Evolutionary conservation across 495 filamentous ascomycete genomes (phyloP), one percentile per base, ranked within the genome.

Genomic region (Lophium mytilinum): DNA sequence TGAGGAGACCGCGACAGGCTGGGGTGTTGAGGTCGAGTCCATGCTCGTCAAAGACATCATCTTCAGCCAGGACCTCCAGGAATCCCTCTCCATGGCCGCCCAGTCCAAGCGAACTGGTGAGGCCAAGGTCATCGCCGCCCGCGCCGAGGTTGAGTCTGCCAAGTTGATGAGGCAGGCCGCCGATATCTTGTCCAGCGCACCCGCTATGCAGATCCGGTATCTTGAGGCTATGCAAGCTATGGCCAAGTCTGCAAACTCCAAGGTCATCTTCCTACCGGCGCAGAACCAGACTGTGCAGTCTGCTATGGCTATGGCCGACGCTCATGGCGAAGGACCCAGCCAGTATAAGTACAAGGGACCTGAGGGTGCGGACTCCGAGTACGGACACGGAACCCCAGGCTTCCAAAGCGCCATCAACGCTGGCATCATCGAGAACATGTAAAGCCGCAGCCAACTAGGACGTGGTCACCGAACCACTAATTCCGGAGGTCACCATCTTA

Each of bases 11-110:
- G 93, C 93, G 15, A 73, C 80, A 24, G 90, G 89, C 58, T 99
- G 93, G 93, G 93, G 93, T 72, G 90, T 95, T 18, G 81, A 88
- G 67, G 93, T 99, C 55, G 94, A 97, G 78, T 88, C 83, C 66
- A 99, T 99, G 94, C 82, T 99, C 55, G 89, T 99, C 80, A 99
- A 99, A 74, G 93, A 99, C 72, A 95, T 99, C 70, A 89, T 96
- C 70, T 99, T 99, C 84, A 87, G 82, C 78, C 81, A 85, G 67
- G 93, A 97, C 57, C 82, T 99, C 34, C 93, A 99, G 72, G 93
- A 96, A 57, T 93, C 88, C n/a, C 81, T 99, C 54, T 93, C 88
- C 68, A 99, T 99, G 93, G 93, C 93, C n/a, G 93, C 93, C n/a
- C 90, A 98, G 78, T 86, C 82, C 75, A 97, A 97, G 85, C 85